A percentile compares a stretch with the other conserved stretches of the same genome.
These are phyloP conservation scores for Rubus parviflorus DNA, from an alignment of 306 rosid species.

Conservation along the genomic window DNA sequence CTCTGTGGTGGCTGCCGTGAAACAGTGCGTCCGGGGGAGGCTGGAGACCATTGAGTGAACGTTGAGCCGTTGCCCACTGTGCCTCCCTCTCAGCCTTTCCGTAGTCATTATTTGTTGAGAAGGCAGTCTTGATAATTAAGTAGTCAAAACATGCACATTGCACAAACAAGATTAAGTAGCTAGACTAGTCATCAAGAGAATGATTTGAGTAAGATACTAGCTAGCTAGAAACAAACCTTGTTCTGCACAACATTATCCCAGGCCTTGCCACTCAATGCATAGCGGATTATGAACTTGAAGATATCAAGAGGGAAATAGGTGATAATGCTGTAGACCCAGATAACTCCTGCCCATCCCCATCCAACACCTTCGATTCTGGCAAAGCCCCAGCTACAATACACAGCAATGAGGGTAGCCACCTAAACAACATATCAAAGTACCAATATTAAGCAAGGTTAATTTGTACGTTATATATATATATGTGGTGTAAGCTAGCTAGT, in stretches of 20 bases:
- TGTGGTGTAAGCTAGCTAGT: background rate
- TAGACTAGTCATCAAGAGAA: background rate
- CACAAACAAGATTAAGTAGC: conserved; percentile 2
- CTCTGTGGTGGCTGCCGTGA: conserved; percentile 31
- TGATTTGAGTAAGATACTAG: background rate
- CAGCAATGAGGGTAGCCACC: conserved; percentile 82
- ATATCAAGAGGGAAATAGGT: conserved; percentile 84
- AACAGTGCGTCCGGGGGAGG: conserved; percentile 33
- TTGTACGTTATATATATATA: background rate
- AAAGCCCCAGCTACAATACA: conserved; percentile 71
- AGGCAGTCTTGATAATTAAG: conserved; percentile 49
- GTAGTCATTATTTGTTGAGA: conserved; percentile 72
- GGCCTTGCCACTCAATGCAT: conserved; percentile 58
- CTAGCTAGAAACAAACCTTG: conserved; percentile 37
- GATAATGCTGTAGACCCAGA: conserved; percentile 73
- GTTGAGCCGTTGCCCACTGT: conserved; percentile 75
- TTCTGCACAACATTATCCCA: conserved; percentile 67
- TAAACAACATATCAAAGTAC: conserved; percentile 8
- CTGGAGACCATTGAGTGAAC: conserved; percentile 68
- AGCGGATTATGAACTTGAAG: conserved; percentile 64
- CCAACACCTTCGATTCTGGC: conserved; percentile 80
- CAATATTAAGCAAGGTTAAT: background rate
- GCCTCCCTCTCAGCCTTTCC: conserved; percentile 86
- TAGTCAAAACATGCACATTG: conserved; percentile 7
- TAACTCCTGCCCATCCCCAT: conserved; percentile 86